These are phyloP conservation scores for Solanum sejunctum DNA, from an alignment of 257 asterid species.

Conservation along the genomic window DNA sequence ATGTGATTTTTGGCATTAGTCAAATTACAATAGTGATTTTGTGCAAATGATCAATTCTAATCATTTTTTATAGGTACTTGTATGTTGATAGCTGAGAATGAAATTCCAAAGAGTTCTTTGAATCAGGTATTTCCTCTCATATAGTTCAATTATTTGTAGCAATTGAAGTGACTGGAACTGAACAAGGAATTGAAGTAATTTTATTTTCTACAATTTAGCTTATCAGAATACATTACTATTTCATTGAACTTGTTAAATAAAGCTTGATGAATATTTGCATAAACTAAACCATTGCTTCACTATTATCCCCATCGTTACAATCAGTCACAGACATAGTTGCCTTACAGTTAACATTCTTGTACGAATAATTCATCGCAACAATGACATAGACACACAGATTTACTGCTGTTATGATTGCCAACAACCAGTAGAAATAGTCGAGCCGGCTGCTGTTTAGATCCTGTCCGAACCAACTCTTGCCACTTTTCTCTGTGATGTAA, in stretches of 20 bases:
- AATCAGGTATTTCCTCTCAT: neutral
- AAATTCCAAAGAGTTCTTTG: neutral
- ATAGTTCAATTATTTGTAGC: too few relatives aligned
- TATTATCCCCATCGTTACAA: slow-evolving; percentile 18
- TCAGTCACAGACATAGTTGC: slow-evolving; percentile 35
- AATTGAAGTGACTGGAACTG: neutral
- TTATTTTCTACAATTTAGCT: neutral
- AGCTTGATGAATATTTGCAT: neutral
- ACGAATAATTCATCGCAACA: slow-evolving; percentile 42
- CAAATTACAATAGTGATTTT: neutral
- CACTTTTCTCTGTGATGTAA: slow-evolving; percentile 27
- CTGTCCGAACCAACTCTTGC: slow-evolving; percentile 43
- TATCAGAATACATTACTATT: neutral
- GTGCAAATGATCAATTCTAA: neutral
- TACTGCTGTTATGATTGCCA: slow-evolving; percentile 38
- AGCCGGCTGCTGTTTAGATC: slow-evolving; percentile 24
- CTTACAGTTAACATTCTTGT: slow-evolving; percentile 48
- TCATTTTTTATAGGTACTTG: neutral
- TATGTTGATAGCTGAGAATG: neutral
- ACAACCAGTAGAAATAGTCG: slow-evolving; percentile 23
- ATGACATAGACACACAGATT: slow-evolving; percentile 32
- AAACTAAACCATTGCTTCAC: slow-evolving; percentile 12
- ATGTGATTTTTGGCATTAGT: neutral
- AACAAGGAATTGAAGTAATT: neutral
- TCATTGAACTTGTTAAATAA: neutral